Base-by-base conservation (phyloP, 768 basidiomycete genomes). In the Lactifluus piperatus region DNA sequence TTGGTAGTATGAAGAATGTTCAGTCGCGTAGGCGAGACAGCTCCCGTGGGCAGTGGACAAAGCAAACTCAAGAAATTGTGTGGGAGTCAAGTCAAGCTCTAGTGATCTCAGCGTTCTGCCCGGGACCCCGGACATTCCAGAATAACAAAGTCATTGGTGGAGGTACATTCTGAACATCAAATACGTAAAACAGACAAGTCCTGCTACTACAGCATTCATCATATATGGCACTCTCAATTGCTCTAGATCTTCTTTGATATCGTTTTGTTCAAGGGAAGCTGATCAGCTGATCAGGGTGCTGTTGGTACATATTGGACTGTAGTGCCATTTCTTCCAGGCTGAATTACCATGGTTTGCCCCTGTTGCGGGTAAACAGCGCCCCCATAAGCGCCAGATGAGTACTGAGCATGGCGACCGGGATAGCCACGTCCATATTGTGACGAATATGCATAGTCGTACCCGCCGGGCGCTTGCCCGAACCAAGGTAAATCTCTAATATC, bases 381-480 rank as follows among this genome's bases (percentile, higher is more conserved):
- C n/a, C 22, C 57, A 22, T 60, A 54, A 39, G n/a, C 36, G 13
- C 53, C 30, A 5, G 45, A 24, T 30, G 34, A 24, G 57, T 64
- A 58, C 8, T 55, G 56, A n/a, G 45, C 1, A 18, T 48, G 47
- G 16, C 36, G 30, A 32, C 48, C 47, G n/a, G 57, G 44, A 37
- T 62, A 44, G 14, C 39, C 48, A 41, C 53, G 57, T 4, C 48
- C 56, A 30, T 63, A 51, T 20, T 39, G 51, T 10, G 57, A 32
- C 16, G 57, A 24, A 63, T 65, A 57, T 24, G 27, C n/a, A 14
- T 60, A 60, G n/a, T 47, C 49, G 5, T 27, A 26, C 4, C 64
- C 64, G 26, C 64, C 62, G 14, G 64, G 64, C 18, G 36, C 54
- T 51, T 65, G 62, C 18, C 62, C 62, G 26, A 65, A 65, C 64